phyloP scores from a whole-genome alignment of 1,284 basidiomycete species.

The Papiliotrema flavescens region DNA sequence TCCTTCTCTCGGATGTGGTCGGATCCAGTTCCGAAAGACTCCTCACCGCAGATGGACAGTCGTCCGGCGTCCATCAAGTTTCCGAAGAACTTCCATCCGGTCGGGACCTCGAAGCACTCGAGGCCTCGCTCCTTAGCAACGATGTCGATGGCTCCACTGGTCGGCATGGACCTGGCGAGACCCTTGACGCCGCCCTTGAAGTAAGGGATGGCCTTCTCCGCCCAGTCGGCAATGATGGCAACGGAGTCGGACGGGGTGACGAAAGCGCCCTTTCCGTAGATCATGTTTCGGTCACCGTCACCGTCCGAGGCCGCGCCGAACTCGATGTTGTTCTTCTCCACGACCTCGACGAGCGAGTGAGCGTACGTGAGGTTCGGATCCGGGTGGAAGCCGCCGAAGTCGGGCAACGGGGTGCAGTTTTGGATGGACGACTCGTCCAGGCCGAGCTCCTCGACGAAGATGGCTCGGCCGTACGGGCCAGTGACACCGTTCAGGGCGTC shows the following conservation, averaged over 20 bases:
- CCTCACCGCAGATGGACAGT: conserved; percentile 96
- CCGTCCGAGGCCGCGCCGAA: conserved; percentile 98
- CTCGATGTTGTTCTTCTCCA: conserved; percentile 78
- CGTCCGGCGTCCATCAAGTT: conserved; percentile 99
- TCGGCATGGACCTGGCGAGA: conserved; percentile 94
- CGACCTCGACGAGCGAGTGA: conserved; percentile 85
- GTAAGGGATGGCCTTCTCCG: conserved; percentile 88
- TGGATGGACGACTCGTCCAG: conserved; percentile 78
- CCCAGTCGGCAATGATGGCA: conserved; percentile 97
- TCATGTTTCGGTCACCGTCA: conserved; percentile 99
- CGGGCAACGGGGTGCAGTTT: conserved; percentile 85
- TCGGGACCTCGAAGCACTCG: conserved; percentile 94
- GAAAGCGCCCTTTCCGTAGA: conserved; percentile 96
- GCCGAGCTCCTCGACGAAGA: conserved; percentile 80
- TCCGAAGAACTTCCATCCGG: conserved; percentile 97
- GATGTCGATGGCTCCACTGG: conserved; percentile 91
- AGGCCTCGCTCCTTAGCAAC: conserved; percentile 93
- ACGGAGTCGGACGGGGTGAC: conserved; percentile 97
- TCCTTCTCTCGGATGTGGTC: conserved; percentile 99
- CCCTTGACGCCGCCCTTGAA: conserved; percentile 93
- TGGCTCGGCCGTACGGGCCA: conserved; percentile 88
- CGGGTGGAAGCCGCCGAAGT: conserved; percentile 96
- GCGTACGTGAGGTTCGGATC: conserved; percentile 99
- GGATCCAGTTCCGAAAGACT: conserved; percentile 98
- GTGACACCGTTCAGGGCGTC: conserved; percentile 97